Evolutionary conservation across 2,329 filamentous ascomycete genomes (phyloP), one percentile per base, ranked within the genome.

Genomic region (Fusarium cyanostomum): DNA sequence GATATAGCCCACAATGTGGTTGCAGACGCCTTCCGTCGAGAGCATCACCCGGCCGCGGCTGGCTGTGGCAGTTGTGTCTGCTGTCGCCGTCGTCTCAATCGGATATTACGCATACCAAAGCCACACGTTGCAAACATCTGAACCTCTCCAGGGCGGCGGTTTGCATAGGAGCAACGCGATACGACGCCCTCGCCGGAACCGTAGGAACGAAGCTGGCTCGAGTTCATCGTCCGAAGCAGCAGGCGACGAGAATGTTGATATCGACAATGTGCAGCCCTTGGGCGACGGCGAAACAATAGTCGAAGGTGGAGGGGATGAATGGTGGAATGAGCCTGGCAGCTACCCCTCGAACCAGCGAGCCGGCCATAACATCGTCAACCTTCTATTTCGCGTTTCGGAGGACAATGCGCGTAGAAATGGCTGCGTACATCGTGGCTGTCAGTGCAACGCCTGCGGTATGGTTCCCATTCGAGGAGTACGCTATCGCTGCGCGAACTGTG

Each of bases 401-500:
- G 93, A 98, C 67, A 94, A 97, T 73, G 92, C 94, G 1, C 87
- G 89, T 53, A 85, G 92, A 48, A 94, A 95, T 73, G 91, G 92
- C 16, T 97, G 95, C 72, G 90, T 97, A 18, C 95, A 99, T 75
- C 86, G 94, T 11, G 94, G 95, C 11, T 96, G 96, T 59, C 90
- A 90, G 33, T 99, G 95, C 74, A 97, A 98, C 75, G 88, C 88
- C 45, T 99, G 95, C 70, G 91, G 91, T 52, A 88, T 91, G 70
- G 88, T 92, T 45, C 94, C 95, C 11, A 98, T 99, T 60, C 89
- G 92, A 49, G 95, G 95, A 13, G 90, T 97, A 59, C 87, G 95
- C 55, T 99, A 96, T 79, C 90, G 94, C 58, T 99, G 95, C 77
- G 89, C 93, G 69, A 98, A 99, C 78, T 99, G 95, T 74, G 88